Conservation (phyloP, 2,329 filamentous ascomycete species). For the Fonsecaea multimorphosa region DNA sequence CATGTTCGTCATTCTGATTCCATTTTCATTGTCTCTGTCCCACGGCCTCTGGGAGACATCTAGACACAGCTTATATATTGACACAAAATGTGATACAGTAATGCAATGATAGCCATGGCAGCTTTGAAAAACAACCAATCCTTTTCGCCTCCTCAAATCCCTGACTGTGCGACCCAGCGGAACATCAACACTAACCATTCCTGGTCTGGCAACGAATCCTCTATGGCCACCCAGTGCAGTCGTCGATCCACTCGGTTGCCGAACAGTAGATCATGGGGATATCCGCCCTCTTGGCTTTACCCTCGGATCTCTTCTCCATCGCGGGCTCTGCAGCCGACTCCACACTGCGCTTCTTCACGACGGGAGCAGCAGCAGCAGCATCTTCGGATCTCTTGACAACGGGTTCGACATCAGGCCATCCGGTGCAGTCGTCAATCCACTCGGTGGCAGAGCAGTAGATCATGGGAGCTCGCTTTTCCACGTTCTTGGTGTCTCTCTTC, state of each 20-base stretch:
- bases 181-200: background rate
- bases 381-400: constrained; percentile 25
- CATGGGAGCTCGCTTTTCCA: constrained; percentile 13
- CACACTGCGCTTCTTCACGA: constrained; percentile 21
- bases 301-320: constrained; percentile 7
- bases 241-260: constrained; percentile 23
- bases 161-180: background rate
- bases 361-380: constrained; percentile 9
- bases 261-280: constrained; percentile 24
- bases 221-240: constrained; percentile 21
- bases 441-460: constrained; percentile 26
- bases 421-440: constrained; percentile 34
- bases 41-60: background rate
- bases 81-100: constrained; percentile 4
- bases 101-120: constrained; percentile 1
- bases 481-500: constrained; percentile 20
- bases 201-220: background rate
- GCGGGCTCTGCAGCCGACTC: background rate
- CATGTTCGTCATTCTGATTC: constrained; percentile 22
- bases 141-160: background rate
- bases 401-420: constrained; percentile 26
- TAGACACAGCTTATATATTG: constrained; percentile 11
- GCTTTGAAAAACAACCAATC: background rate
- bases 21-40: constrained; percentile 18
- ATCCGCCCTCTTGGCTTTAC: constrained; percentile 21